A percentile compares a stretch with the other conserved stretches of the same genome.
These are phyloP conservation scores for Nemania diffusa DNA, from an alignment of 2,329 filamentous ascomycete species.

Conservation along the genomic window DNA sequence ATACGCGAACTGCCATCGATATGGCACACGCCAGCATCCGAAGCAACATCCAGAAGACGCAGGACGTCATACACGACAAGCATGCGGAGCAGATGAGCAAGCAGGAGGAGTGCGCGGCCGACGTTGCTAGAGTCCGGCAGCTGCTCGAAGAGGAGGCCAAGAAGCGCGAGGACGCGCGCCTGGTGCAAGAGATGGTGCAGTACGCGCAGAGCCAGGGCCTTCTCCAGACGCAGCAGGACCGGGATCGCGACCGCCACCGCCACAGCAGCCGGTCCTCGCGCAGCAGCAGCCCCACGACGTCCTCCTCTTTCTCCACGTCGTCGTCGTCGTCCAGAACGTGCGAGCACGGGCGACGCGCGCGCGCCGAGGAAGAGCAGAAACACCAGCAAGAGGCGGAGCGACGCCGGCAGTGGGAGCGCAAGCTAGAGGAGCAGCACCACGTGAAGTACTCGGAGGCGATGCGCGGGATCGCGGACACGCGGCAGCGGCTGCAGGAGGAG, in stretches of 20 bases:
- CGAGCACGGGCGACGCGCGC: not conserved
- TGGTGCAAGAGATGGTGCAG: slow-evolving; percentile 37
- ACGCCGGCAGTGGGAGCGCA: slow-evolving; percentile 12
- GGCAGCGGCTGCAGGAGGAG: slow-evolving; percentile 20
- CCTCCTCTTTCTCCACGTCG: slow-evolving; percentile 2
- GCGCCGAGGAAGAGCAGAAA: not conserved
- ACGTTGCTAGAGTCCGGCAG: slow-evolving; percentile 38
- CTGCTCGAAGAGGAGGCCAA: slow-evolving; percentile 42
- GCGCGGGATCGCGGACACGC: slow-evolving; percentile 1
- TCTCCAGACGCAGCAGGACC: slow-evolving; percentile 30
- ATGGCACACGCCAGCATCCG: slow-evolving; percentile 19
- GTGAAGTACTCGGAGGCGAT: slow-evolving; percentile 4
- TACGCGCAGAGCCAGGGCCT: slow-evolving; percentile 41
- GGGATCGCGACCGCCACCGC: not conserved
- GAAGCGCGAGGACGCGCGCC: slow-evolving; percentile 39
- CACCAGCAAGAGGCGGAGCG: slow-evolving; percentile 8
- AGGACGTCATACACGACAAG: slow-evolving; percentile 37
- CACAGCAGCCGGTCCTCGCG: slow-evolving; percentile 28
- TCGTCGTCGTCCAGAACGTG: slow-evolving; percentile 1
- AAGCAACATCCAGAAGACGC: slow-evolving; percentile 37
- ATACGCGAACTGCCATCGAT: slow-evolving; percentile 34
- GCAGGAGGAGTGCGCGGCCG: slow-evolving; percentile 40
- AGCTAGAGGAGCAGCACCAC: slow-evolving; percentile 16
- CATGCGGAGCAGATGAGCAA: slow-evolving; percentile 37
- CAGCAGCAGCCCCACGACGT: slow-evolving; percentile 28